Conservation (phyloP, 2,329 filamentous ascomycete species). For the Fusarium humuli region DNA sequence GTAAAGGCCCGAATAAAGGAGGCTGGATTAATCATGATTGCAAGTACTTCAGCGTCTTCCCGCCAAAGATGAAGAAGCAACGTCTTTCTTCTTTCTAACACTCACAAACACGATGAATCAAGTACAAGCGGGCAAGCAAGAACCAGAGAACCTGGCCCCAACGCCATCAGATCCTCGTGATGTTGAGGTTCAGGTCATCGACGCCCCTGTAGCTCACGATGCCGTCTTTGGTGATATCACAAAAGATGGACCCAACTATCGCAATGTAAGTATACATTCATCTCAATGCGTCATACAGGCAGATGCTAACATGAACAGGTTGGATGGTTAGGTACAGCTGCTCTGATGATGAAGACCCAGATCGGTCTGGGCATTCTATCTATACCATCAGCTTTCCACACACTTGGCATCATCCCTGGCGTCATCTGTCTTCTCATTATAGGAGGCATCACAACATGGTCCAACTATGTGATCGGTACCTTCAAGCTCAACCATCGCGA, state of each 20-base stretch:
- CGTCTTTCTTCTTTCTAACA: background rate
- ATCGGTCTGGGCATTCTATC: conserved; percentile 60
- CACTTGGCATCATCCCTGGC: conserved; percentile 60
- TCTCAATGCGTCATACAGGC: too few relatives aligned
- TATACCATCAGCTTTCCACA: conserved; percentile 59
- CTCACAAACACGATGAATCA: background rate
- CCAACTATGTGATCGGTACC: conserved; percentile 59
- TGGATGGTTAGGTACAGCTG: conserved; percentile 57
- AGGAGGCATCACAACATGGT: conserved; percentile 60
- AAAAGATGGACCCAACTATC: conserved; percentile 47
- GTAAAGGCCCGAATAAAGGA: conserved; percentile 1
- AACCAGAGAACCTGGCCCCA: background rate
- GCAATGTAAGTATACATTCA: conserved; percentile 33
- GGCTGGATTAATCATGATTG: background rate
- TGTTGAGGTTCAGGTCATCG: conserved; percentile 23
- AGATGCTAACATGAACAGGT: conserved; percentile 44
- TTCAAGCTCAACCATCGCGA: conserved; percentile 64
- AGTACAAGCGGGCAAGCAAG: conserved; percentile 2
- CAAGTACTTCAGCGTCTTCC: background rate
- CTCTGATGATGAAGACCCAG: conserved; percentile 61
- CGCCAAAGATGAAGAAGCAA: background rate
- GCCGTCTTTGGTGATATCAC: conserved; percentile 47
- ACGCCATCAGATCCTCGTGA: background rate
- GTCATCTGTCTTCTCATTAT: conserved; percentile 57
- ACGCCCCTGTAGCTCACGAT: conserved; percentile 23